These are phyloP conservation scores for Trichoderma cornu-damae DNA, from an alignment of 2,329 filamentous ascomycete species.

Conservation along the genomic window DNA sequence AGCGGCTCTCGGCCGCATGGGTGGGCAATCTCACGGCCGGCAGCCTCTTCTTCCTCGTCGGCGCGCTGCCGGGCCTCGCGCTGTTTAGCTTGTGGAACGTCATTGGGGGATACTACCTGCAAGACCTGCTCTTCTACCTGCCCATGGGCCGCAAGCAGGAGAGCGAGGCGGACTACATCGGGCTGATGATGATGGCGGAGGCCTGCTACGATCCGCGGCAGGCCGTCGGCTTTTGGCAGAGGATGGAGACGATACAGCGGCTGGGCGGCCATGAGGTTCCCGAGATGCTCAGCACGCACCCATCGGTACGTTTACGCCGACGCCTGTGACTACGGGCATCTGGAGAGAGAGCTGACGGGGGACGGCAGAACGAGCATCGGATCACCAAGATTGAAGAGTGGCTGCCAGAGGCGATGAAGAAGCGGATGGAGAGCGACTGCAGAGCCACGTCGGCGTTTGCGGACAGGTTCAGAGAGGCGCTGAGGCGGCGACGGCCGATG, in stretches of 20 bases:
- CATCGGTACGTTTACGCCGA: conserved; percentile 47
- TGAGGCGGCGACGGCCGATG: conserved; percentile 33
- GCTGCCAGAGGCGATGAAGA: conserved; percentile 53
- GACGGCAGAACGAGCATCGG: conserved; percentile 52
- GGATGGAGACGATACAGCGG: conserved; percentile 53
- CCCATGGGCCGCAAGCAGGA: conserved; percentile 69
- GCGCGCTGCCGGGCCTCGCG: conserved; percentile 37
- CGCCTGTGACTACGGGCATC: too few species aligned
- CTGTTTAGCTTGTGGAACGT: conserved; percentile 39
- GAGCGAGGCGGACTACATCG: conserved; percentile 75
- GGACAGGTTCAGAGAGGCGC: conserved; percentile 45
- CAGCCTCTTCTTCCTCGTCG: conserved; percentile 46
- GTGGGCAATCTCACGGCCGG: conserved; percentile 49
- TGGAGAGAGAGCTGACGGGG: not conserved
- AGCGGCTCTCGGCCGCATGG: conserved; percentile 53
- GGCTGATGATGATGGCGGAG: conserved; percentile 76
- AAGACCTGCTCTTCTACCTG: conserved; percentile 59
- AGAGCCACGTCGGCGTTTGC: conserved; percentile 48
- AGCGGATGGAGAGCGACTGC: conserved; percentile 51
- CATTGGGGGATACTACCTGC: conserved; percentile 41
- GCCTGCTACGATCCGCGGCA: conserved; percentile 68
- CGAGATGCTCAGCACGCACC: conserved; percentile 72
- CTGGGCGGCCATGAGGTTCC: conserved; percentile 48
- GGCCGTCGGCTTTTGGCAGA: conserved; percentile 61
- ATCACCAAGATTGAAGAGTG: conserved; percentile 62